Evolutionary conservation across 805 yeast genomes (phyloP), one percentile per base, ranked within the genome.

Genomic region (Torulaspora delbrueckii): DNA sequence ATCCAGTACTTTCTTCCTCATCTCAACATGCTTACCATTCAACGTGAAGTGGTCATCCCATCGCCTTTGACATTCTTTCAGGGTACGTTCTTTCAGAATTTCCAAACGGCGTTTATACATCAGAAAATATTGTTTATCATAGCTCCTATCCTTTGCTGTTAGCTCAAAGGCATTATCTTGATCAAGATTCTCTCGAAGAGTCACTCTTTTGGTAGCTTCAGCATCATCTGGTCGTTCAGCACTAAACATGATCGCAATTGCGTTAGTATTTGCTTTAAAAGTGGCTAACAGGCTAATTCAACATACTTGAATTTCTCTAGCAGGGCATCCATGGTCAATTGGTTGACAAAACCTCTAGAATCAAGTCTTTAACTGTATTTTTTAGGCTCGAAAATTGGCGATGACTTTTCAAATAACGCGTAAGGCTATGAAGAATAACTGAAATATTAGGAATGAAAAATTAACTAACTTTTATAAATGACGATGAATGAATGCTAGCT

Each of bases 81-180:
- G 57, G 0, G 80, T 74, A 6, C 77, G 62, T 9, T 76, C 73
- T 48, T 75, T 70, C 36, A 84, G 65, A 22, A 60, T 59, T 2
- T 62, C 62, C n/a, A 81, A 66, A 25, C 91, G 70, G 47, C 72
- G 66, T 44, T 68, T 72, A 55, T 84, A 84, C 27, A 82, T 63
- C 19, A 72, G 66, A 25, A 81, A 81, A 54, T 74, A 84, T 58
- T 84, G 91, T 26, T 70, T 69, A 22, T 67, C 71, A 51, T 79
- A 82, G 5, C 72, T 63, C 32, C 82, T 64, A 2, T 62, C 58
- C 12, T 60, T 57, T 35, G 57, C 56, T n/a, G 53, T 46, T 19
- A 71, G 45, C 8, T 41, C 31, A 37, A 60, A 66, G 4, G 55
- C 54, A 16, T 60, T 57, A 7, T 45, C 24, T 13, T 45, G 39